phyloP scores from a whole-genome alignment of 2,329 filamentous ascomycete genomes.

The Trichoderma sp. region DNA sequence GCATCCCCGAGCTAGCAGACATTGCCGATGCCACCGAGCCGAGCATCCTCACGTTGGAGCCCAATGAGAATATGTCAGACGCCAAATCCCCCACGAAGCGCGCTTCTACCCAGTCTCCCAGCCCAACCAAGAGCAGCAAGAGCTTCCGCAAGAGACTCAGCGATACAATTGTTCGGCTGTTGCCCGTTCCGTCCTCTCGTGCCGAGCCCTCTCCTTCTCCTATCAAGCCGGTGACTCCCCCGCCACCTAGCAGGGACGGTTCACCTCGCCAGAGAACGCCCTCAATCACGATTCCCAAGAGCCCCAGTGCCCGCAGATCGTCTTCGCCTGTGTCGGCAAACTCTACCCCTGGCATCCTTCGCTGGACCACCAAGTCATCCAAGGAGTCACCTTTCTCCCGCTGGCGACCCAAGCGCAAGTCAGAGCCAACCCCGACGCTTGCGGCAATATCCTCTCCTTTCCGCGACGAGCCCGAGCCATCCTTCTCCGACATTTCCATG shows the following conservation, averaged over 20 bases:
- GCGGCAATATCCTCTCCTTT: background rate
- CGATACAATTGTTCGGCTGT: slow-evolving; percentile 38
- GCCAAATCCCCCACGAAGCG: slow-evolving; percentile 40
- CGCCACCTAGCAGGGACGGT: slow-evolving; percentile 34
- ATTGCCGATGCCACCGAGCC: slow-evolving; percentile 39
- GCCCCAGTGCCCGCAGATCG: slow-evolving; percentile 17
- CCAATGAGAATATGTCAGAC: slow-evolving; percentile 33
- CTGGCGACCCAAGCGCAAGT: slow-evolving; percentile 31
- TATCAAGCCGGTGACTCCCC: slow-evolving; percentile 37
- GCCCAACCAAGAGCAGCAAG: slow-evolving; percentile 36
- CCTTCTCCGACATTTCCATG: background rate
- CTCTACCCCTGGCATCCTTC: slow-evolving; percentile 17
- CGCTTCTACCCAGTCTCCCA: slow-evolving; percentile 33
- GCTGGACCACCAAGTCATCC: slow-evolving; percentile 8
- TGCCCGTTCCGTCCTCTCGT: slow-evolving; percentile 35
- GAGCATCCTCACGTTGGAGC: slow-evolving; percentile 33
- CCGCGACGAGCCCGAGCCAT: background rate
- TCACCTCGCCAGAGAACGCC: background rate
- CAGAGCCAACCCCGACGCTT: slow-evolving; percentile 13
- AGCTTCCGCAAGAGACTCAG: slow-evolving; percentile 35
- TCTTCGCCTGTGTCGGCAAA: slow-evolving; percentile 7
- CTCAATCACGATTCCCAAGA: slow-evolving; percentile 14
- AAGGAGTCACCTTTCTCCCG: slow-evolving; percentile 31
- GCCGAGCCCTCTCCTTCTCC: slow-evolving; percentile 39
- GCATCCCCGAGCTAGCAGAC: slow-evolving; percentile 35